Conservation (phyloP, 2,329 filamentous ascomycete genomes). For the Trichoderma sp. region DNA sequence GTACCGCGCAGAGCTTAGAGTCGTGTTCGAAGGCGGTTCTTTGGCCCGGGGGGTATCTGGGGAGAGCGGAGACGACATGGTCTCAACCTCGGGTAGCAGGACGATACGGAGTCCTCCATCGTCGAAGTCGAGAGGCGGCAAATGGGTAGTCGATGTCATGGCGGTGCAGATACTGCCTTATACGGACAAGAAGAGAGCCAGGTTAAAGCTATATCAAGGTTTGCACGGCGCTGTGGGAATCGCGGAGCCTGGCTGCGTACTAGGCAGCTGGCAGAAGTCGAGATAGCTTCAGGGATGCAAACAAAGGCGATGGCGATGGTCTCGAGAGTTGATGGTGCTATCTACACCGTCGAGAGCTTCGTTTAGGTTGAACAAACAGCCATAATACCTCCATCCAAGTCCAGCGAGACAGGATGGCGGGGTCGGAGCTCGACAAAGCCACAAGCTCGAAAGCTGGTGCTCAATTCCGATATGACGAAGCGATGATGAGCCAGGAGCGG, state of each 20-base stretch:
- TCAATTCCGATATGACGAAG: not conserved
- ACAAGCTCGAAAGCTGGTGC: not conserved
- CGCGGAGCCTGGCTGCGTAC: not conserved
- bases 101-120: slow-evolving; percentile 31
- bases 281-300: not conserved
- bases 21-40: not conserved
- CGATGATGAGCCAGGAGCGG: not conserved
- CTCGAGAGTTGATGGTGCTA: not conserved
- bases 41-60: slow-evolving; percentile 1
- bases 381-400: slow-evolving; percentile 7
- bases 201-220: not conserved
- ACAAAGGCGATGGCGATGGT: not conserved
- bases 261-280: not conserved
- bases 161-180: not conserved
- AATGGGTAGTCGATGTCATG: slow-evolving; percentile 29
- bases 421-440: not conserved
- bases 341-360: not conserved
- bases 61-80: slow-evolving; percentile 1
- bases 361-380: slow-evolving; percentile 10
- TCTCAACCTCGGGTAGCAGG: slow-evolving; percentile 26
- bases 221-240: not conserved
- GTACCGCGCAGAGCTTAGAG: slow-evolving; percentile 17
- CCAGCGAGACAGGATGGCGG: not conserved
- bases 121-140: slow-evolving; percentile 31
- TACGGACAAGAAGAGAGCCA: not conserved